Evolutionary conservation across 176 grass and related monocot genomes (phyloP).

Genomic region (Rhipidocladum racemiflorum): DNA sequence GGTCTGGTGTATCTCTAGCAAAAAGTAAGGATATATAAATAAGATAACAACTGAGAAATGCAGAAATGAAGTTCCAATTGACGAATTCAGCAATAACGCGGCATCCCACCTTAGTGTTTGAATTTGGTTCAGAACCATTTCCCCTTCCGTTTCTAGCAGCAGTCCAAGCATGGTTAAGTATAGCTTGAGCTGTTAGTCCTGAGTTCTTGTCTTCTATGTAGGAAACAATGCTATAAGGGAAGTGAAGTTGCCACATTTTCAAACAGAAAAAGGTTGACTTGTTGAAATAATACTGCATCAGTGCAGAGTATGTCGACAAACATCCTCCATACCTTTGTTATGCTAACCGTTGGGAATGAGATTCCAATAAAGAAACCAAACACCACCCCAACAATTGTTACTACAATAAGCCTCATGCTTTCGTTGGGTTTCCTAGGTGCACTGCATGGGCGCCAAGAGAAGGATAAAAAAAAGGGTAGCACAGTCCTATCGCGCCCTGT

Average conservation of each 20-base stretch:
- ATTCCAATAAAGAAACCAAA: slow-evolving; percentile 77
- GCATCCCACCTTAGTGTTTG: slow-evolving; percentile 42
- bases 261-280: background rate
- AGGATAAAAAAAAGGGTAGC: background rate
- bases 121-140: slow-evolving; percentile 48
- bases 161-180: slow-evolving; percentile 70
- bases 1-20: background rate
- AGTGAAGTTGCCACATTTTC: slow-evolving; percentile 61
- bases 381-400: slow-evolving; percentile 49
- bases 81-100: background rate
- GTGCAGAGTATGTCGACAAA: background rate
- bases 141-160: slow-evolving; percentile 40
- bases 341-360: slow-evolving; percentile 64
- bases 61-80: background rate
- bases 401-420: slow-evolving; percentile 60
- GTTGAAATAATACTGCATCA: background rate
- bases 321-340: slow-evolving; percentile 48
- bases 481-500: too few species aligned
- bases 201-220: slow-evolving; percentile 76
- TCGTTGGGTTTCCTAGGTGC: slow-evolving; percentile 53
- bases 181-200: slow-evolving; percentile 52
- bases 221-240: slow-evolving; percentile 60
- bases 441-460: slow-evolving; percentile 2
- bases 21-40: background rate
- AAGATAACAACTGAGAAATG: background rate